Evolutionary conservation across 257 asterid genomes (phyloP).

Genomic region (Ilex aquifolium): DNA sequence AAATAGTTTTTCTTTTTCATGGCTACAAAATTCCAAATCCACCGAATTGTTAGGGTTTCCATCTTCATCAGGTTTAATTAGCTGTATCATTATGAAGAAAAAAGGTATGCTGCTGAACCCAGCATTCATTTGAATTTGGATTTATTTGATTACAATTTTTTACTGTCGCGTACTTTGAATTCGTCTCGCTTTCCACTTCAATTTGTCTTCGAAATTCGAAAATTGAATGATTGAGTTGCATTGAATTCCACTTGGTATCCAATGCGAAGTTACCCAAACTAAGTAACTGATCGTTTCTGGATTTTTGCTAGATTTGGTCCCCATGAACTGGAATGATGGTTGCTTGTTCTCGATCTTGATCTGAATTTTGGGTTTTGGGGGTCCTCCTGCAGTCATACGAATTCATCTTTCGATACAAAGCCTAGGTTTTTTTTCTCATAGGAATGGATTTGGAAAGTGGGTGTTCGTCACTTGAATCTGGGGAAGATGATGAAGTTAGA

Average conservation of each 20-base stretch:
- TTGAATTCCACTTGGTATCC: too few relatives aligned
- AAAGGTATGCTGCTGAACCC: too few relatives aligned
- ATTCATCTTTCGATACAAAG: too few relatives aligned
- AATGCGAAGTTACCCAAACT: conserved; percentile 17
- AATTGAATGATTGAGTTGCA: too few relatives aligned
- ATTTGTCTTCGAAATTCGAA: too few relatives aligned
- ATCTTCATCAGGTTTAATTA: not conserved
- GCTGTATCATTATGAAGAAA: too few relatives aligned
- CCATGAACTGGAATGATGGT: conserved; percentile 59
- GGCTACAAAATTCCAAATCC: conserved; percentile 9
- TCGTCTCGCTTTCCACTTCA: too few relatives aligned
- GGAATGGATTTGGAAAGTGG: conserved; percentile 42
- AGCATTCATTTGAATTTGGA: too few relatives aligned
- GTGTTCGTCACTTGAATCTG: conserved; percentile 34
- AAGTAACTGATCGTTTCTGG: conserved; percentile 2
- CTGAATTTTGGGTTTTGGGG: conserved; percentile 16
- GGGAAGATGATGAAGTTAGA: conserved; percentile 33
- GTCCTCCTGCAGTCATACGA: not conserved
- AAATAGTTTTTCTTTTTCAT: too few relatives aligned
- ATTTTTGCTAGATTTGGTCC: conserved; percentile 14
- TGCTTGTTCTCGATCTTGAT: conserved; percentile 68
- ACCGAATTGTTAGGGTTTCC: conserved; percentile 20
- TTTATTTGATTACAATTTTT: too few relatives aligned
- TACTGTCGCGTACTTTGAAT: too few relatives aligned
- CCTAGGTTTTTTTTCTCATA: not conserved